Base-by-base conservation (phyloP, 2,329 filamentous ascomycete species). In the Dactylellina drechsleri region DNA sequence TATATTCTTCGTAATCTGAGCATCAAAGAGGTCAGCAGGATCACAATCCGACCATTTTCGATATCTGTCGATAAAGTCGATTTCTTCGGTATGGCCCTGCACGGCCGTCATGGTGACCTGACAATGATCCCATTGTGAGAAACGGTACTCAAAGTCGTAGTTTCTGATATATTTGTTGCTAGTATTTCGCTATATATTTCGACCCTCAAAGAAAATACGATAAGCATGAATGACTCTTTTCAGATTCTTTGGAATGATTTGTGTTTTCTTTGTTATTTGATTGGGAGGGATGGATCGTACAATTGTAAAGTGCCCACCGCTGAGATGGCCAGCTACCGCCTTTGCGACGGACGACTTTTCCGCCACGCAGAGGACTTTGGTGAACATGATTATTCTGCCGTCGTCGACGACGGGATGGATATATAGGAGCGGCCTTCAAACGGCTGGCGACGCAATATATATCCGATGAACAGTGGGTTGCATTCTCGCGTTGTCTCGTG, bases 311-410 rank as follows among this genome's bases (percentile, higher is more conserved):
- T 84, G 84, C 56, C 92, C 92, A 58, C 95, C 94, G 36, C 91
- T 91, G 28, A 99, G 86, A 84, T 98, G 94, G 70, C 89, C 88
- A 45, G 95, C 92, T 58, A 99, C 94, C 43, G 94, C 93, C 83
- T 95, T 97, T 70, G 95, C 92, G 77, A 99, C 97, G 49, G 94
- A 96, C 41, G 93, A 93, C 86, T 99, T 93, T 82, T 93, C 91
- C 74, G 91, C 91, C 78, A 93, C 90, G 81, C 91, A 93, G 62
- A 93, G 84, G 72, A 92, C 88, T 79, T 86, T 68, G 5, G 7
- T 13, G 36, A 56, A 31, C 68, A 68, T 67, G 43, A 8, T n/a
- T 10, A 8, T 36, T 36, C 31, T 7, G 6, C 31, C 31, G 10
- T 10, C 5, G 31, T 4, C 31, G 10, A 36, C 31, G 5, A 10